These are phyloP conservation scores for Pestalotiopsis sp. DNA, from an alignment of 2,329 filamentous ascomycete genomes.

Conservation along the genomic window DNA sequence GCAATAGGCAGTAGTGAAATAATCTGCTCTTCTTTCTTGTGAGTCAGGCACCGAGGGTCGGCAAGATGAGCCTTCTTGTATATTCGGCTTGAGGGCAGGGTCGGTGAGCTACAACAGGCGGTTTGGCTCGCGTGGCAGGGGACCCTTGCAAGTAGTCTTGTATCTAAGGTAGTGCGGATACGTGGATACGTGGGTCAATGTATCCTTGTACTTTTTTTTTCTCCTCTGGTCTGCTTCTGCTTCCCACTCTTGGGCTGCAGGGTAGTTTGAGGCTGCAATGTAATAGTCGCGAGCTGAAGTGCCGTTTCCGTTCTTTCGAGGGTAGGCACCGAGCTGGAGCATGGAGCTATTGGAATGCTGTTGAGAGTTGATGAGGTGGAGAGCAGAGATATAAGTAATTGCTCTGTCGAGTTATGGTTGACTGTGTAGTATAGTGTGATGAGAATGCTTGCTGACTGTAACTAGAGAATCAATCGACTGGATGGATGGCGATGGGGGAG, in stretches of 20 bases:
- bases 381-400: not conserved
- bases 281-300: constrained; percentile 3
- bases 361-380: not conserved
- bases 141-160: not conserved
- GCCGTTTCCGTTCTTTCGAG: constrained; percentile 12
- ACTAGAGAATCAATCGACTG: not conserved
- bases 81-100: constrained; percentile 28
- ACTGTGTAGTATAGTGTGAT: not conserved
- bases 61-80: constrained; percentile 33
- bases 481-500: not conserved
- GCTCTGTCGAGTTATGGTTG: constrained; percentile 1
- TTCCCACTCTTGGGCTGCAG: not conserved
- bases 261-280: constrained; percentile 1
- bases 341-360: constrained; percentile 10
- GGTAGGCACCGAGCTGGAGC: not conserved
- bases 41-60: constrained; percentile 40
- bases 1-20: constrained; percentile 27
- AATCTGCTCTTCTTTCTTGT: constrained; percentile 26
- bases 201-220: not conserved
- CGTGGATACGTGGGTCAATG: constrained; percentile 6
- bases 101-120: constrained; percentile 10
- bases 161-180: constrained; percentile 5
- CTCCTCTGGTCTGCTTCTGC: not conserved
- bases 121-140: not conserved
- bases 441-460: not conserved